These are phyloP conservation scores for Boechera stricta DNA, from an alignment of 345 rosid genomes.

Conservation along the genomic window DNA sequence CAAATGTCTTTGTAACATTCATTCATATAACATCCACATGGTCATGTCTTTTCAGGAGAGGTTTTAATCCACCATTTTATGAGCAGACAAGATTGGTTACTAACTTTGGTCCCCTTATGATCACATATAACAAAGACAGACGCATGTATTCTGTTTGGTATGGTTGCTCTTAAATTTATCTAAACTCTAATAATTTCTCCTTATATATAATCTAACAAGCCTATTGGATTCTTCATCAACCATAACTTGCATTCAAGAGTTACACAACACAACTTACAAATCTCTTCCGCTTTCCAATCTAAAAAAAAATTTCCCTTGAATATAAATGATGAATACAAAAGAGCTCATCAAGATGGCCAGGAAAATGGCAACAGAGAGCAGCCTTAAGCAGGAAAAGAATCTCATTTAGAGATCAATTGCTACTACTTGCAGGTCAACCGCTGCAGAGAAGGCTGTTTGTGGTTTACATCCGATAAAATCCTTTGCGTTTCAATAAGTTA, in stretches of 20 bases:
- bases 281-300: background rate
- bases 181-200: background rate
- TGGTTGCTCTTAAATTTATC: background rate
- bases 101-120: constrained; percentile 9
- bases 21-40: constrained; percentile 2
- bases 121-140: background rate
- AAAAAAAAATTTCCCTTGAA: background rate
- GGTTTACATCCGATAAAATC: constrained; percentile 39
- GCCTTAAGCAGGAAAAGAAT: constrained; percentile 38
- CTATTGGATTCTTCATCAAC: constrained; percentile 8
- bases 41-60: constrained; percentile 1
- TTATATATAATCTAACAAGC: background rate
- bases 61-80: background rate
- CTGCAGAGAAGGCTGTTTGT: constrained; percentile 40
- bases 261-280: background rate
- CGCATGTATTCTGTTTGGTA: background rate
- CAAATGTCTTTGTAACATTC: no score
- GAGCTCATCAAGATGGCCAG: constrained; percentile 39
- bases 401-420: constrained; percentile 11
- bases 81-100: background rate
- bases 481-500: constrained; percentile 41
- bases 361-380: constrained; percentile 46
- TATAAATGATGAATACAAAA: constrained; percentile 11
- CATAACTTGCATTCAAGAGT: constrained; percentile 15
- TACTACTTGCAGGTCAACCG: background rate